Conservation (phyloP, 352 stramenopile genomes). For the Aphanomyces stellatus region DNA sequence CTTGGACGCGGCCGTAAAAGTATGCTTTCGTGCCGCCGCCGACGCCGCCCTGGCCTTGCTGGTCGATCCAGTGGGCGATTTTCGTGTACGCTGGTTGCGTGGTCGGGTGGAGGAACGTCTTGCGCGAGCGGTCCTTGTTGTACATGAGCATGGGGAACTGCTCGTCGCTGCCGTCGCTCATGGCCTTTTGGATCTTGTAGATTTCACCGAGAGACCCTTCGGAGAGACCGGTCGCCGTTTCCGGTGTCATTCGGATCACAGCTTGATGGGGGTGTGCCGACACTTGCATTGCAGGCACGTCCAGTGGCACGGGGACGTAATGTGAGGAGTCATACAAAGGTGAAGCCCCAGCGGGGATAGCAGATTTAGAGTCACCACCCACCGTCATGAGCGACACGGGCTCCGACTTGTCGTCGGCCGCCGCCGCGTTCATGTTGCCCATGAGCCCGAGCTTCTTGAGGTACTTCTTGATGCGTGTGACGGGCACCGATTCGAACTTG, state of each 20-base stretch:
- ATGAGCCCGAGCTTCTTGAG: constrained; percentile 73
- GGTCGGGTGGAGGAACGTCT: constrained; percentile 81
- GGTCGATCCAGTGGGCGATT: constrained; percentile 50
- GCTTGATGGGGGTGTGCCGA: constrained; percentile 73
- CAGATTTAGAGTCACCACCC: constrained; percentile 62
- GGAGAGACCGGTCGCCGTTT: constrained; percentile 49
- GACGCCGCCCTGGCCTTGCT: constrained; percentile 42
- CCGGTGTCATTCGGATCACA: constrained; percentile 79
- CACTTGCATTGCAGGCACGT: constrained; percentile 71
- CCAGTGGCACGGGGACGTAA: constrained; percentile 76
- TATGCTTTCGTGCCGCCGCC: constrained; percentile 76
- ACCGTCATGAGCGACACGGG: constrained; percentile 79
- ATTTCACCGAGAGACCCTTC: constrained; percentile 74
- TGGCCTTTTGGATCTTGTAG: constrained; percentile 86
- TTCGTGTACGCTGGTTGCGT: constrained; percentile 57
- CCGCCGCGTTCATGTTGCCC: not conserved
- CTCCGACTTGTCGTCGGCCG: constrained; percentile 19
- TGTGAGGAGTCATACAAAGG: constrained; percentile 28
- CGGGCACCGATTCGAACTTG: constrained; percentile 61
- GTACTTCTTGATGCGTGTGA: constrained; percentile 80
- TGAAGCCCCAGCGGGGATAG: constrained; percentile 19
- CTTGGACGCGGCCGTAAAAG: constrained; percentile 80
- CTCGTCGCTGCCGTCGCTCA: constrained; percentile 40
- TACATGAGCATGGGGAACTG: constrained; percentile 83
- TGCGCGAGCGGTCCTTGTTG: constrained; percentile 78